Evolutionary conservation across 202 grass and related monocot genomes (phyloP), one percentile per base, ranked within the genome.

Genomic region (Saccharum hybrid): DNA sequence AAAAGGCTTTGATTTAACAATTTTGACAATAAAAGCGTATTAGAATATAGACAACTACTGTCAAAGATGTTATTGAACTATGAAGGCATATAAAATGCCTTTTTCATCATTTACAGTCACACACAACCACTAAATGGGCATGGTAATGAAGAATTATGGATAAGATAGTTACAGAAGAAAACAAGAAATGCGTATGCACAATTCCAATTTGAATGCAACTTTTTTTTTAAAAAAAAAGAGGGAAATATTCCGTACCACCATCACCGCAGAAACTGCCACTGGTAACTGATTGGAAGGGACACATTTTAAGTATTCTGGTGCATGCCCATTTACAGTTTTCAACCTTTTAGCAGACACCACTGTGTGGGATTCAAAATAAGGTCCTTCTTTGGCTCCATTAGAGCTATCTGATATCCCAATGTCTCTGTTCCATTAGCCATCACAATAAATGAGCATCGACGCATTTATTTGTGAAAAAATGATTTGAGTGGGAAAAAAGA

Each of bases 281-380:
- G 81, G 68, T 72, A 81, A 65, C 28, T 61, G 67, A 45, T 71
- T 39, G 70, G 26, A 71, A 62, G 63, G 40, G 23, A n/a, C 38
- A 30, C 60, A 66, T 61, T 74, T 57, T 62, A 77, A 75, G 54
- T 66, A 76, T 36, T 62, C 40, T 40, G 76, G 38, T n/a, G 66
- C 63, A 79, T 14, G 23, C 15, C 43, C 82, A 33, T 79, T 56
- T 65, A 76, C 77, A 62, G 82, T 81, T 83, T 85, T 90, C 73
- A 88, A 73, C 43, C 66, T 88, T 79, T 85, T 85, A 83, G 63
- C 34, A n/a, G 87, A 39, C 56, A 74, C 43, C 41, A 68, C 30
- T 45, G 42, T 59, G 71, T 61, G 65, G 46, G n/a, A 57, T 78
- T 86, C 72, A 76, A 80, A 86, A 71, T 28, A 69, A 49, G 61